A percentile compares a stretch with the other conserved stretches of the same genome.
Conservation (phyloP, 2,329 filamentous ascomycete genomes). For the Exophiala bonariae region DNA sequence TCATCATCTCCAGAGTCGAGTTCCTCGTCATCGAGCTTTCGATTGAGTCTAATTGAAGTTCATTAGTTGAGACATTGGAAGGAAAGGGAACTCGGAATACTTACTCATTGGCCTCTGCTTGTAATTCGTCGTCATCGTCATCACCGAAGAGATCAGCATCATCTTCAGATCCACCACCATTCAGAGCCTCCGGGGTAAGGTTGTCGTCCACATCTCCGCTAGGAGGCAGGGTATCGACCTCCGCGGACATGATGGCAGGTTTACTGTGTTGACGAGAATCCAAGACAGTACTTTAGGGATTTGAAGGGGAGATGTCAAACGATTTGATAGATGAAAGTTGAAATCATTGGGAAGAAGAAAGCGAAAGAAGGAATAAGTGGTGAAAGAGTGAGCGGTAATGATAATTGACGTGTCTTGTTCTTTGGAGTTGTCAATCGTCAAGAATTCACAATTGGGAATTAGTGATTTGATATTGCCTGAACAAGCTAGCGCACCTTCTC, state of each 20-base stretch:
- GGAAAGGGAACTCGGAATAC: not conserved
- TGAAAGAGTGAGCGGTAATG: no score
- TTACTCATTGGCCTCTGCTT: conserved; percentile 15
- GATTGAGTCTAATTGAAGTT: conserved; percentile 29
- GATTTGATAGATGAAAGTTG: no score
- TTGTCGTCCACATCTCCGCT: conserved; percentile 9
- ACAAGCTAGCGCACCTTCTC: no score
- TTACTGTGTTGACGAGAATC: no score
- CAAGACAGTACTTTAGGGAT: no score
- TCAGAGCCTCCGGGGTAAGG: conserved; percentile 21
- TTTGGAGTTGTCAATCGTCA: no score
- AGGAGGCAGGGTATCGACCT: conserved; percentile 15
- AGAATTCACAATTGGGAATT: no score
- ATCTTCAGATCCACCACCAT: conserved; percentile 34
- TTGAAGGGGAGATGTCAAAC: not conserved
- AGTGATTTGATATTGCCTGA: no score
- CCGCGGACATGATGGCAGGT: conserved; percentile 25
- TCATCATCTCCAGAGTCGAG: conserved; percentile 65
- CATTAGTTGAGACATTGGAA: not conserved
- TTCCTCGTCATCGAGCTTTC: conserved; percentile 60
- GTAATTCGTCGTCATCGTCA: conserved; percentile 41
- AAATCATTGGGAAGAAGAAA: no score
- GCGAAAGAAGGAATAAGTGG: no score
- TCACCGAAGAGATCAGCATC: conserved; percentile 47
- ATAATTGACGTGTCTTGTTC: no score